Evolutionary conservation across 2,329 filamentous ascomycete species (phyloP), one percentile per base, ranked within the genome.

Genomic region (Trichoderma polysporum): DNA sequence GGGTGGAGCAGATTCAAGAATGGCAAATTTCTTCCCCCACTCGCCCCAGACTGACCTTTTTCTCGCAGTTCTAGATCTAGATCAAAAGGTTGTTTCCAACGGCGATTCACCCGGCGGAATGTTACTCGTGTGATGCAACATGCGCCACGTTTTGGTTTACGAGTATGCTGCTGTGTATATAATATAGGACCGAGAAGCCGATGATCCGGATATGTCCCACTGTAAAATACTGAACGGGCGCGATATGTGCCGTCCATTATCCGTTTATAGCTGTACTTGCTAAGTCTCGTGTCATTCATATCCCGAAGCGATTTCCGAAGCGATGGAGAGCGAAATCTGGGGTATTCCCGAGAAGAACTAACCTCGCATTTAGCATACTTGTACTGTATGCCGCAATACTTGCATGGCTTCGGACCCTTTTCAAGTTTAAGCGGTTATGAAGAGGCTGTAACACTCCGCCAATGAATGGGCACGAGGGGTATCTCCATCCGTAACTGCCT

Each of bases 261-360:
- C 15, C 31, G 37, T n/a, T 22, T 12, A 35, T 4, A 19, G 49
- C n/a, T 54, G 22, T 33, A 22, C 25, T 4, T 2, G 19, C n/a
- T 22, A 37, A 29, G 17, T 66, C 45, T 50, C 31, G 53, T 56
- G 45, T 35, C 41, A 58, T 49, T 58, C 53, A 58, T 50, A 37
- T 66, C 39, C 61, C 41, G 53, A 66, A 56, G 33, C 37, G 62
- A 56, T 53, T 66, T 29, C 61, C 41, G 53, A 66, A 56, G 33
- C 37, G 62, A 56, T 53, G 63, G 56, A 45, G 19, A 19, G 54
- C 25, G 9, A 45, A 66, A 60, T 33, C 31, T 60, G 47, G 45
- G 63, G 33, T 45, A 60, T 13, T 39, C 53, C 31, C 25, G 27
- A 17, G 3, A 50, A 33, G 35, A 53, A 19, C 22, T 60, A 59